Conservation (phyloP, 2,329 filamentous ascomycete genomes). For the Aspergillus sclerotialis region DNA sequence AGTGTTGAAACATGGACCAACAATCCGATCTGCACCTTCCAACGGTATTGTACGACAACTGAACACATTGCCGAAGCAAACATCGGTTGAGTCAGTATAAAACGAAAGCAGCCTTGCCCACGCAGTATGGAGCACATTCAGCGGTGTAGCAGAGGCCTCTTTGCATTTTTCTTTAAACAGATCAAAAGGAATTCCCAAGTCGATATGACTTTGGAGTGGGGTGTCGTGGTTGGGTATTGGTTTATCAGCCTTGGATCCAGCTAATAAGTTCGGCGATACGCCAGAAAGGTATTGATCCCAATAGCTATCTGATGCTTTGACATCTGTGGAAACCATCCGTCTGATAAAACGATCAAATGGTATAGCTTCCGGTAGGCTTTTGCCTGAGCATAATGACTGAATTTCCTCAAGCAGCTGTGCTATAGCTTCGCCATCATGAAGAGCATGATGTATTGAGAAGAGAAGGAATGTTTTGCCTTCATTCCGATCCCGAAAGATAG, state of each 20-base stretch:
- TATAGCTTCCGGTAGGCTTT: slow-evolving; percentile 42
- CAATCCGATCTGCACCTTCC: slow-evolving; percentile 60
- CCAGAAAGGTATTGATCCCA: slow-evolving; percentile 55
- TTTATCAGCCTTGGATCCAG: slow-evolving; percentile 1
- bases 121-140: slow-evolving; percentile 63
- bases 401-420: slow-evolving; percentile 63
- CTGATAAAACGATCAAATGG: slow-evolving; percentile 59
- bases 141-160: slow-evolving; percentile 52
- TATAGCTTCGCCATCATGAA: slow-evolving; percentile 82
- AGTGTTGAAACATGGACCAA: slow-evolving; percentile 93
- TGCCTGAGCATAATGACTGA: slow-evolving; percentile 49
- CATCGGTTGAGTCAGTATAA: slow-evolving; percentile 51
- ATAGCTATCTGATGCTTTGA: slow-evolving; percentile 51
- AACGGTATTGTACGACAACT: slow-evolving; percentile 66
- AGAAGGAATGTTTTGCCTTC: slow-evolving; percentile 18
- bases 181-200: slow-evolving; percentile 33
- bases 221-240: slow-evolving; percentile 2
- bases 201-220: slow-evolving; percentile 9
- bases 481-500: slow-evolving; percentile 12
- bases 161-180: slow-evolving; percentile 46
- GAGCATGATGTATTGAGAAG: slow-evolving; percentile 66
- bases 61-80: slow-evolving; percentile 84
- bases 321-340: slow-evolving; percentile 47
- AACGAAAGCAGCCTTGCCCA: slow-evolving; percentile 62
- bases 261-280: slow-evolving; percentile 41